Evolutionary conservation across 1,139 yeast species (phyloP).

Genomic region (Groenewaldozyma sp.): DNA sequence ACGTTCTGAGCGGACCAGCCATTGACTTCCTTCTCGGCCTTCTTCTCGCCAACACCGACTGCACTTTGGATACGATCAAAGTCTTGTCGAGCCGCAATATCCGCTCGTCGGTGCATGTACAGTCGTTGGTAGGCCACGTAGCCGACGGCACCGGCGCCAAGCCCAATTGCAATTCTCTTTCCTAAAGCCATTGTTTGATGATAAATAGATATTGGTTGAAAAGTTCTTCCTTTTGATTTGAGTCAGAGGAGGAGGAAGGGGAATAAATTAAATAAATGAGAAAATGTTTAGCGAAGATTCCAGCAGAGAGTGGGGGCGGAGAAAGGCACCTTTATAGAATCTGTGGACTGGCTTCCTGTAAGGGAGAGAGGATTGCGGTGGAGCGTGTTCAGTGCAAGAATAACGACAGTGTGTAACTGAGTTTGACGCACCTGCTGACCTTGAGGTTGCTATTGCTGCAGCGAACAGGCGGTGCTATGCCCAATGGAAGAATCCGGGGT

Average conservation of each 20-base stretch:
- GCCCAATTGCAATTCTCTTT: conserved; percentile 2
- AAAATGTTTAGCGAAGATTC: too few species aligned
- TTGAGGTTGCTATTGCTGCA: too few species aligned
- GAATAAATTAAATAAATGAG: neutral
- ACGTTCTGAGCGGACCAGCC: conserved; percentile 20
- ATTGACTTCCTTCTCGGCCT: conserved; percentile 8
- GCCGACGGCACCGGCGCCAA: conserved; percentile 28
- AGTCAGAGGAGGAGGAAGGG: neutral
- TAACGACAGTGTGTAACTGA: too few species aligned
- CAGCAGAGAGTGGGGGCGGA: too few species aligned
- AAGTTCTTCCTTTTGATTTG: neutral
- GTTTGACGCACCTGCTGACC: too few species aligned
- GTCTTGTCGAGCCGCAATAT: conserved; percentile 22
- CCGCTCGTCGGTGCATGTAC: conserved; percentile 24
- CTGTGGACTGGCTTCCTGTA: too few species aligned
- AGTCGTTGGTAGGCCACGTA: conserved; percentile 32
- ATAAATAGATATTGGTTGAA: neutral
- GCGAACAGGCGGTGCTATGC: too few species aligned
- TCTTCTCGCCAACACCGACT: conserved; percentile 1
- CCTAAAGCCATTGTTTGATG: neutral
- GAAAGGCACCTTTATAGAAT: too few species aligned
- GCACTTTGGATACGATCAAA: neutral
- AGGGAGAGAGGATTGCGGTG: too few species aligned
- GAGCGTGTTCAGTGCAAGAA: too few species aligned
- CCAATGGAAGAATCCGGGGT: too few species aligned